phyloP scores from a whole-genome alignment of 495 filamentous ascomycete species.

The Schizothecium vesticola region DNA sequence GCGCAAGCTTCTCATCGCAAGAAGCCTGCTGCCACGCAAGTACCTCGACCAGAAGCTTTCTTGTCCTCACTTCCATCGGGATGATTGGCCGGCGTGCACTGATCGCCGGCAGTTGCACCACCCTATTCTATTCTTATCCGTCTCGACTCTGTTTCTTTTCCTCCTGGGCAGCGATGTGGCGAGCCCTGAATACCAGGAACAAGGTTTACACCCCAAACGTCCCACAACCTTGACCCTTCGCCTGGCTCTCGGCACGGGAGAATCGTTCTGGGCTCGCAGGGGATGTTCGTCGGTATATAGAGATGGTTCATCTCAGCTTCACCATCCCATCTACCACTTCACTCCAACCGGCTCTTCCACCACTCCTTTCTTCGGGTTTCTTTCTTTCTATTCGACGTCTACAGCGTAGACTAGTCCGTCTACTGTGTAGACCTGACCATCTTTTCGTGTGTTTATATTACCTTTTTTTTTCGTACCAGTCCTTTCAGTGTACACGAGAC shows the following conservation, averaged over 20 bases:
- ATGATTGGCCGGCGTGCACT: neutral
- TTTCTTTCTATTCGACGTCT: constrained; percentile 6
- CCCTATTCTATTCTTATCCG: constrained; percentile 2
- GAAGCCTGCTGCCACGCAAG: neutral
- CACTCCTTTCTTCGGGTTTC: neutral
- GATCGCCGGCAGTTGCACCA: neutral
- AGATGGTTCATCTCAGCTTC: neutral
- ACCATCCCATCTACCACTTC: neutral
- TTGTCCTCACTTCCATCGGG: neutral
- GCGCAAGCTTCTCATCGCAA: neutral
- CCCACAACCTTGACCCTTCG: neutral
- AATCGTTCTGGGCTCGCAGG: neutral
- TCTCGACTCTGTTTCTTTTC: constrained; percentile 8
- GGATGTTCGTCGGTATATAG: neutral
- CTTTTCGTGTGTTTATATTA: neutral
- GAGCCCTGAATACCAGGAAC: neutral
- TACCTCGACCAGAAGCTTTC: neutral
- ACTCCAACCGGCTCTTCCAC: neutral
- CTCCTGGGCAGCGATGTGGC: neutral
- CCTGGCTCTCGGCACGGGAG: neutral
- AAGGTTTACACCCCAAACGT: neutral
- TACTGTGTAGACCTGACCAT: constrained; percentile 4
- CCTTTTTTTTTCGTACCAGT: neutral
- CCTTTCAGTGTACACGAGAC: neutral
- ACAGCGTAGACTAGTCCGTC: constrained; percentile 8